Evolutionary conservation across 495 filamentous ascomycete genomes (phyloP), one percentile per base, ranked within the genome.

Genomic region (Parathielavia appendiculata): DNA sequence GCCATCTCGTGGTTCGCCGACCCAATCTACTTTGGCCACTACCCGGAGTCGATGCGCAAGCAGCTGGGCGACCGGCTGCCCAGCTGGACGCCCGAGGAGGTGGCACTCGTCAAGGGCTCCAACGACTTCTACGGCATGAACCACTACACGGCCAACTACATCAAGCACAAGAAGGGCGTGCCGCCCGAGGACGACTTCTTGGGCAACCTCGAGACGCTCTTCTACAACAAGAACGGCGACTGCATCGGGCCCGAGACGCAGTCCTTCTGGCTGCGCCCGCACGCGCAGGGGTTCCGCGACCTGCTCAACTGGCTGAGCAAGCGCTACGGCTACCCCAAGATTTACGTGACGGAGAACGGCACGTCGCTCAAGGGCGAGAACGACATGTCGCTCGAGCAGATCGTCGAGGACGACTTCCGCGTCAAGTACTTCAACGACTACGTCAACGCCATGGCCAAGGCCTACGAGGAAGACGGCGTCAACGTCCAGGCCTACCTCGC

Each of bases 121-220:
- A 90, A 89, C 67, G 86, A 90, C 73, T 90, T 90, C 70, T 89
- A 90, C 72, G 86, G 87, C 61, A 89, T 90, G 86, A 90, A 90
- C 77, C 86, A 89, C 76, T 90, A 91, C 77, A 89, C 87, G 54
- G 84, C 86, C 64, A 87, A 89, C 79, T 91, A 86, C 75, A 85
- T 91, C 74, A 84, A 83, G 68, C 85, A 89, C 73, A 83, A 84
- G 70, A 78, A 76, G 5, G 75, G 75, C 12, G 73, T 77, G 40
- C 68, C 75, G 34, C 69, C 87, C 4, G 79, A 83, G 26, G 78
- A 87, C 49, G 88, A 91, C 71, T 83, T 84, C 73, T 76, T 81
- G 4, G 88, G 88, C 45, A 86, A 90, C 70, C 73, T 91, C 40
- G 82, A 88, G 65, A 79, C 83, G 13, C 80, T 86, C 23, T 79